Evolutionary conservation across 1,284 basidiomycete species (phyloP).

Genomic region (Tausonia pullulans): DNA sequence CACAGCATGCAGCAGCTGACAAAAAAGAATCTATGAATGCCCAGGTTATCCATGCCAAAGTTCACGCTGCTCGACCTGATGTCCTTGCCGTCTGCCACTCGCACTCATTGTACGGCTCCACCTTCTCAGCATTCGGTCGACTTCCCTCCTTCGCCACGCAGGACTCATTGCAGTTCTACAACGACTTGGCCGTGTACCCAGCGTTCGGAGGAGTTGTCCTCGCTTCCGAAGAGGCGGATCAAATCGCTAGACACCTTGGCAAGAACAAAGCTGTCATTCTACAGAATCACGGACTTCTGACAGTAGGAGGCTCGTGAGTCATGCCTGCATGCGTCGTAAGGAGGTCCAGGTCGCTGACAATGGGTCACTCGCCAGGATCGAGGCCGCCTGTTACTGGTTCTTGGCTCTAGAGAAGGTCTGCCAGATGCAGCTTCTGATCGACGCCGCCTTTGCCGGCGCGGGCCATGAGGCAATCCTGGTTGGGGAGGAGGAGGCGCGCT

Average conservation of each 20-base stretch:
- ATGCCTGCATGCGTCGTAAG: not conserved
- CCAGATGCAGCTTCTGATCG: conserved; percentile 44
- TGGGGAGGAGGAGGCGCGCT: conserved; percentile 19
- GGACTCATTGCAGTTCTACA: conserved; percentile 23
- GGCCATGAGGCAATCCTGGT: conserved; percentile 30
- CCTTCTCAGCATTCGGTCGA: conserved; percentile 49
- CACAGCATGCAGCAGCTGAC: no score
- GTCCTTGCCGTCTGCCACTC: conserved; percentile 52
- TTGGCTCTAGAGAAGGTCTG: conserved; percentile 39
- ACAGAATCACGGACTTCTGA: conserved; percentile 51
- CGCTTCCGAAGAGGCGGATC: conserved; percentile 45
- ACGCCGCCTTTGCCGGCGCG: conserved; percentile 38
- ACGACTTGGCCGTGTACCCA: conserved; percentile 22
- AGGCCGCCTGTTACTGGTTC: conserved; percentile 37
- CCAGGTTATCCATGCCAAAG: conserved; percentile 43
- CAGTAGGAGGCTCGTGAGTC: conserved; percentile 32
- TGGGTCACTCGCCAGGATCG: conserved; percentile 24
- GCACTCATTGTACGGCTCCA: conserved; percentile 52
- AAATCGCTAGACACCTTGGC: conserved; percentile 47
- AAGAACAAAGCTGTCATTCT: conserved; percentile 34
- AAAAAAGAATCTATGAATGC: no score
- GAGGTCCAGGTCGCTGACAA: no score
- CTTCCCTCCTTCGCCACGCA: conserved; percentile 40
- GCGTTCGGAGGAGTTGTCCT: conserved; percentile 52
- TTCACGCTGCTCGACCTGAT: conserved; percentile 51